Evolutionary conservation across 352 stramenopile genomes (phyloP).

Genomic region (Pythium myriotylum): DNA sequence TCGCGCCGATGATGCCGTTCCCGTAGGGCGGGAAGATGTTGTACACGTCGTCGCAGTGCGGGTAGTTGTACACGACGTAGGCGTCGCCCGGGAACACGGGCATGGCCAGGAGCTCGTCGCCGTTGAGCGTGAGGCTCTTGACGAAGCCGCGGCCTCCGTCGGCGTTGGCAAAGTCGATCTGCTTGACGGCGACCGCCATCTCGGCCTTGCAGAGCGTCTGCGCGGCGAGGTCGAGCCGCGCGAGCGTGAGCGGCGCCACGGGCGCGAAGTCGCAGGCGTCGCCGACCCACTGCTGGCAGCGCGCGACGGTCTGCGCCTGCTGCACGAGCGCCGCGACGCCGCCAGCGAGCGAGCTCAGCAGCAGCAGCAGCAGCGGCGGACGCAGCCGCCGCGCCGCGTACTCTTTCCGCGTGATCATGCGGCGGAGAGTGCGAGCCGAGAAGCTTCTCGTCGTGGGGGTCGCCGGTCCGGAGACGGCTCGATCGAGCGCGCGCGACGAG

Average conservation of each 20-base stretch:
- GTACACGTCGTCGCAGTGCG: constrained; percentile 86
- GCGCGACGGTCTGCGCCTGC: constrained; percentile 63
- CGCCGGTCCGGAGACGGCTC: background rate
- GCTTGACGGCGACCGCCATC: constrained; percentile 73
- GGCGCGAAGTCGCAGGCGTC: constrained; percentile 54
- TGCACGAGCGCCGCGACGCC: constrained; percentile 42
- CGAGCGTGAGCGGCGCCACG: constrained; percentile 44
- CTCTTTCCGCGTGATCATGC: constrained; percentile 28
- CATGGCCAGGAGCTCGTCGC: constrained; percentile 53
- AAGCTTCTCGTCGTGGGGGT: background rate
- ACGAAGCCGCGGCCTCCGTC: constrained; percentile 56
- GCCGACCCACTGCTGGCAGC: constrained; percentile 55
- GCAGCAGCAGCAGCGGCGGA: constrained; percentile 7
- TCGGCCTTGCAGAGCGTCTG: constrained; percentile 86
- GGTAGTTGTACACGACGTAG: constrained; percentile 73
- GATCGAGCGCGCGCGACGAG: background rate
- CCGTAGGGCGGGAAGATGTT: constrained; percentile 79
- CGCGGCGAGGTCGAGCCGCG: constrained; percentile 42
- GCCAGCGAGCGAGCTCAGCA: background rate
- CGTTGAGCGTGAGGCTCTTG: constrained; percentile 65
- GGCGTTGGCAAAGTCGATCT: constrained; percentile 77
- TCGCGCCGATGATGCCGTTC: constrained; percentile 69
- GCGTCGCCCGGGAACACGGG: constrained; percentile 63
- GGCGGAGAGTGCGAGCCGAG: background rate
- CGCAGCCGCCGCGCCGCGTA: constrained; percentile 15